Evolutionary conservation across 495 filamentous ascomycete genomes (phyloP).

Genomic region (Aspergillus olivimuriae): DNA sequence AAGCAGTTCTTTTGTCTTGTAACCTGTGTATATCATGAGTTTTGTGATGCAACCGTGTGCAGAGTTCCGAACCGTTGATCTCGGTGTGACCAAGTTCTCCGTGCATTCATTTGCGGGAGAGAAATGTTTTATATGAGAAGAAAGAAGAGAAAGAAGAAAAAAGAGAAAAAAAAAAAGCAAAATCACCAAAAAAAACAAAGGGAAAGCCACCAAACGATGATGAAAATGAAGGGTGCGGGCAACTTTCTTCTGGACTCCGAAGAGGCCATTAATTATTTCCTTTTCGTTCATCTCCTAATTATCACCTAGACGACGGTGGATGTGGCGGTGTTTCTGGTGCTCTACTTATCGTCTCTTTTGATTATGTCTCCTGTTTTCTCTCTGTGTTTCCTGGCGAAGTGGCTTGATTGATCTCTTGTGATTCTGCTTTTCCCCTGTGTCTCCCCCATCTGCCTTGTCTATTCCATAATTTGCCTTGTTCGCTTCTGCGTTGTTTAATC

Average conservation of each 20-base stretch:
- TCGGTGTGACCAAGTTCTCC: slow-evolving; percentile 10
- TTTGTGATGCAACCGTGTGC: slow-evolving; percentile 9
- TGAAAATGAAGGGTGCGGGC: slow-evolving; percentile 30
- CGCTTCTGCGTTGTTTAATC: slow-evolving; percentile 16
- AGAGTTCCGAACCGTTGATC: slow-evolving; percentile 6
- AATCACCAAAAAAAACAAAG: slow-evolving; percentile 15
- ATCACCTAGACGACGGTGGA: slow-evolving; percentile 38
- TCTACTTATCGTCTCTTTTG: slow-evolving; percentile 24
- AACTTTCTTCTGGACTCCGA: slow-evolving; percentile 29
- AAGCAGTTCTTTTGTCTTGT: slow-evolving; percentile 8
- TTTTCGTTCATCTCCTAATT: slow-evolving; percentile 27
- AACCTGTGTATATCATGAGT: slow-evolving; percentile 17
- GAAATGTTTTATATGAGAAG: slow-evolving; percentile 3
- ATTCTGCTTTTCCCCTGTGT: no score
- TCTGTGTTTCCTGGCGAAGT: slow-evolving; percentile 21
- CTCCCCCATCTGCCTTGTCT: slow-evolving; percentile 1
- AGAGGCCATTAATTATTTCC: slow-evolving; percentile 21
- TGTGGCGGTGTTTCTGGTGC: slow-evolving; percentile 44
- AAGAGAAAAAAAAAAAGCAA: slow-evolving; percentile 8
- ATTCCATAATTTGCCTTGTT: slow-evolving; percentile 18
- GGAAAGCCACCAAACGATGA: slow-evolving; percentile 15
- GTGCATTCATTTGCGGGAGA: slow-evolving; percentile 13
- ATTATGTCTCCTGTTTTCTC: slow-evolving; percentile 18
- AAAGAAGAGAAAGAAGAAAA: slow-evolving; percentile 10
- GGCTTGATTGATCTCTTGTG: slow-evolving; percentile 14